Evolutionary conservation across 2,329 filamentous ascomycete species (phyloP), one percentile per base, ranked within the genome.

Genomic region (Cladosporium cucumerinum): DNA sequence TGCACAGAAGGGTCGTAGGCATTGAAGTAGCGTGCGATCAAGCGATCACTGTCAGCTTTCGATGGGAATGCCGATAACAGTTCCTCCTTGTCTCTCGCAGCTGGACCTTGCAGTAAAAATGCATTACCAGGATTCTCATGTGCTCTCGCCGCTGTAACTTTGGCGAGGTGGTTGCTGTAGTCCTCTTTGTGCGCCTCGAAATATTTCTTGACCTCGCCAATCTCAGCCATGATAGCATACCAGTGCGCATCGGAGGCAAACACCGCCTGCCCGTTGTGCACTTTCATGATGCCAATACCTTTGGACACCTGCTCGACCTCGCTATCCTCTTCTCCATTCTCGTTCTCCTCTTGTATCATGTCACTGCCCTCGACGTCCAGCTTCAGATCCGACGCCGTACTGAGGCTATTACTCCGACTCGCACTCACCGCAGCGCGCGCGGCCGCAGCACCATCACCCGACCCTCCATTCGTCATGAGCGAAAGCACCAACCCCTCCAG

Each of bases 121-220:
- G 90, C 89, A 1, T 90, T 91, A 1, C 90, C 90, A 18, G 81
- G 76, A 65, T 87, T 86, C 65, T 82, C 79, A 39, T 82, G 81
- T 55, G 80, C 77, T 71, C 90, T 92, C 46, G 86, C 86, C 52
- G 86, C 86, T 74, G 89, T 85, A 60, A 96, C 87, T 71, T 87
- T 89, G 71, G 91, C 87, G 70, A 92, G 87, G 48, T 93, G 93
- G 65, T 88, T 88, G 74, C 96, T 92, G 66, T 94, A 84, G 69
- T 97, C 93, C 74, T 95, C 93, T 76, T 95, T 96, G 78, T 97
- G 92, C 39, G 85, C 87, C 21, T 81, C 79, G 72, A 96, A 98
- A 79, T 95, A 97, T 70, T 89, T 93, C 75, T 94, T 96, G 28
- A 99, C 94, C 80, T 99, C 95, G 11, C 91, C 84, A 68, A 99